These are phyloP conservation scores for Metschnikowia peoriensis DNA, from an alignment of 805 yeast genomes.

Conservation along the genomic window DNA sequence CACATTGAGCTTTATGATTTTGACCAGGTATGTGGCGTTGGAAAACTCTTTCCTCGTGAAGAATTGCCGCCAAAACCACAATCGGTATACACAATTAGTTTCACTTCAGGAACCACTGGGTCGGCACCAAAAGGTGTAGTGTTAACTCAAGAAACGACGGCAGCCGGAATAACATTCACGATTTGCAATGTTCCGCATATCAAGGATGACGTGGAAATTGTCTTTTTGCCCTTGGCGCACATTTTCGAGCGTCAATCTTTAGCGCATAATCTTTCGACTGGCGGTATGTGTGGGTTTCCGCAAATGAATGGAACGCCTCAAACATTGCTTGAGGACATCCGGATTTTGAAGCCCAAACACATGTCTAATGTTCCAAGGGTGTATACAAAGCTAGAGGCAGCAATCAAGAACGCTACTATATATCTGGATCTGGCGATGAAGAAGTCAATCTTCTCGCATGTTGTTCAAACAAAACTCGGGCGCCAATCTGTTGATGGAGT, in stretches of 20 bases:
- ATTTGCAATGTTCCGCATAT: slow-evolving; percentile 11
- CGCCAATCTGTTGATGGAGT: slow-evolving; percentile 20
- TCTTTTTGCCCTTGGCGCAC: slow-evolving; percentile 39
- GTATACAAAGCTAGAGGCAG: slow-evolving; percentile 26
- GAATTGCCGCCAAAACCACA: slow-evolving; percentile 20
- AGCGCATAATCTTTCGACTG: slow-evolving; percentile 23
- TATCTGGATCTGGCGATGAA: slow-evolving; percentile 20
- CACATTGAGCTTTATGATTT: slow-evolving; percentile 22
- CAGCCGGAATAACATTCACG: slow-evolving; percentile 20
- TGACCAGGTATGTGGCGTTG: slow-evolving; percentile 22
- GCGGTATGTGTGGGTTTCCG: slow-evolving; percentile 27
- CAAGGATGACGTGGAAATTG: slow-evolving; percentile 13
- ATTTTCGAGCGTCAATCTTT: slow-evolving; percentile 32
- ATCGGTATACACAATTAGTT: slow-evolving; percentile 24
- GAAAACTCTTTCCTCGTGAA: slow-evolving; percentile 21
- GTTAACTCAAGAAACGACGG: slow-evolving; percentile 21
- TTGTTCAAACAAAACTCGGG: slow-evolving; percentile 19
- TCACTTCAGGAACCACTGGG: slow-evolving; percentile 31
- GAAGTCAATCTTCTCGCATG: slow-evolving; percentile 18
- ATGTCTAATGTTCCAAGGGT: slow-evolving; percentile 29
- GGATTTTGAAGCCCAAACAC: slow-evolving; percentile 23
- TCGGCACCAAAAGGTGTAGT: slow-evolving; percentile 27
- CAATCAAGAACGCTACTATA: slow-evolving; percentile 25
- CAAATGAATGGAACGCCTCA: slow-evolving; percentile 23
- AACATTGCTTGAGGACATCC: slow-evolving; percentile 25